These are phyloP conservation scores for Coniochaeta ligniaria DNA, from an alignment of 2,329 filamentous ascomycete genomes.

Conservation along the genomic window DNA sequence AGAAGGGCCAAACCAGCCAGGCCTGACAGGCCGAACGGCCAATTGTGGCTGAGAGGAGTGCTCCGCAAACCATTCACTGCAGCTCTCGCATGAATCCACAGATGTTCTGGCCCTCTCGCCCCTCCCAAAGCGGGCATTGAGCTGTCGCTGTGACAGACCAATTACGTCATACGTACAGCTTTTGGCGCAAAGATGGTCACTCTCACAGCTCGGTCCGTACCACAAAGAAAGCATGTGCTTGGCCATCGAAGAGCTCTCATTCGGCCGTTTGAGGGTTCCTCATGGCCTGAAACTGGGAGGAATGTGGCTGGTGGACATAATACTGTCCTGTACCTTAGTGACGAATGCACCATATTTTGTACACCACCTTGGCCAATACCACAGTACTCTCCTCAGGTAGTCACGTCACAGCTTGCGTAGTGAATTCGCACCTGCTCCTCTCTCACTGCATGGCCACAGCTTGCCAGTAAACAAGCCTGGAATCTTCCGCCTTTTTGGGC, in stretches of 20 bases:
- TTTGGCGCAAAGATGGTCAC: neutral
- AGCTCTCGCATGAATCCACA: neutral
- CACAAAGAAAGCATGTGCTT: slow-evolving; percentile 1
- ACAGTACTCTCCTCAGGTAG: neutral
- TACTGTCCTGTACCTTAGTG: neutral
- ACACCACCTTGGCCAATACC: neutral
- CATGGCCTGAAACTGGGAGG: neutral
- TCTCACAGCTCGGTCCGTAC: neutral
- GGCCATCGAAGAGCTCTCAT: neutral
- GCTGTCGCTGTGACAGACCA: neutral
- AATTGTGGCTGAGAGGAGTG: neutral
- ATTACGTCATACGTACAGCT: neutral
- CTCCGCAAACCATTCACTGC: neutral
- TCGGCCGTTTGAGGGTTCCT: neutral
- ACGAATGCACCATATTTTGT: neutral
- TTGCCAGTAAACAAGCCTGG: neutral
- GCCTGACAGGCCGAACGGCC: neutral
- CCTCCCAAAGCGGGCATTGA: neutral
- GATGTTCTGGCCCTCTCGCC: neutral
- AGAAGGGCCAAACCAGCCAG: too few relatives aligned
- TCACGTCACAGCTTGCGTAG: slow-evolving; percentile 3
- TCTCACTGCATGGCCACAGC: neutral
- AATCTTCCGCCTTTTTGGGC: neutral
- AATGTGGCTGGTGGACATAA: neutral
- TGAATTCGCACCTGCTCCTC: neutral